These are phyloP conservation scores for Termitomyces sp. DNA, from an alignment of 768 basidiomycete species.

Conservation along the genomic window DNA sequence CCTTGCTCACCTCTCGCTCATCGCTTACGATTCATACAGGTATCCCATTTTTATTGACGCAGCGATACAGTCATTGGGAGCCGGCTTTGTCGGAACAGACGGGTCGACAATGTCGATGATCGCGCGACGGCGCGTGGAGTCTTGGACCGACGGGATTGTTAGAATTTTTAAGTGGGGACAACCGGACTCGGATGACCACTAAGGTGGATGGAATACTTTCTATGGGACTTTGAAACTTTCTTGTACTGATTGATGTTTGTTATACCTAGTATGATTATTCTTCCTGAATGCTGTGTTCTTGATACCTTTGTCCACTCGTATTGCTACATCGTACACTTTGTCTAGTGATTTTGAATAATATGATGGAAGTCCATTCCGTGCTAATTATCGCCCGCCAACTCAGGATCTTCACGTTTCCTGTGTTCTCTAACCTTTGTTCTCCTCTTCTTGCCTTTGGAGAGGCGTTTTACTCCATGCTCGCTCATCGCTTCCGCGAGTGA, in stretches of 20 bases:
- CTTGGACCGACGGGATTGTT: constrained; percentile 55
- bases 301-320: background rate
- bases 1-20: background rate
- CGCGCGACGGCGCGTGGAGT: constrained; percentile 58
- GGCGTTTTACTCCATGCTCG: constrained; percentile 24
- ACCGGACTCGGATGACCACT: constrained; percentile 52
- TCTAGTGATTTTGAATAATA: background rate
- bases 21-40: constrained; percentile 28
- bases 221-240: background rate
- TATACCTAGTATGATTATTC: background rate
- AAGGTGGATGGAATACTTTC: background rate
- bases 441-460: constrained; percentile 20
- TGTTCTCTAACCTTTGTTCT: background rate
- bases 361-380: background rate
- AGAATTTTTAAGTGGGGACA: constrained; percentile 56
- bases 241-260: background rate
- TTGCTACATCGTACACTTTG: background rate
- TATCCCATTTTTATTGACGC: constrained; percentile 73
- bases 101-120: constrained; percentile 66
- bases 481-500: constrained; percentile 25
- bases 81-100: constrained; percentile 70
- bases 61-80: constrained; percentile 59
- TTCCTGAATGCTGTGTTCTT: background rate
- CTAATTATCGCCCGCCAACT: background rate
- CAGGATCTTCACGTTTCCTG: background rate